Conservation (phyloP, 1,284 basidiomycete species). For the Malassezia psittaci region DNA sequence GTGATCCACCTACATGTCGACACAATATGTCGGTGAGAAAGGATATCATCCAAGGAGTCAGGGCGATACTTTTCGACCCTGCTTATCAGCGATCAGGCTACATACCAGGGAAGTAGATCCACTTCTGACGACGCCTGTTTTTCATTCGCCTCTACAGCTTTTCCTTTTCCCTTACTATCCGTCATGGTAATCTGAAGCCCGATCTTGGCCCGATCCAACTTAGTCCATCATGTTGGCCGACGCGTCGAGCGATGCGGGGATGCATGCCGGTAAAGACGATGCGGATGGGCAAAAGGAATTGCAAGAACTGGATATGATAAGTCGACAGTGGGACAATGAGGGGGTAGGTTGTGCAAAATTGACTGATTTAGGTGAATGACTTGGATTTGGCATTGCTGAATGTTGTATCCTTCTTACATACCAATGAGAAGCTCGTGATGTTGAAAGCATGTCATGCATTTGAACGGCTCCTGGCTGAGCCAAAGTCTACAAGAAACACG, state of each 20-base stretch:
- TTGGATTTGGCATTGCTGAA: not conserved
- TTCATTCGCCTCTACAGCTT: not conserved
- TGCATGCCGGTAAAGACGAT: slow-evolving; percentile 3
- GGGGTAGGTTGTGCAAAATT: not conserved
- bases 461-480: not conserved
- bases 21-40: slow-evolving; percentile 45
- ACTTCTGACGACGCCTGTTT: not conserved
- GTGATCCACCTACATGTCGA: slow-evolving; percentile 25
- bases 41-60: slow-evolving; percentile 37
- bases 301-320: not conserved
- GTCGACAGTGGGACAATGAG: not conserved
- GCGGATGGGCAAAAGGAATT: not conserved
- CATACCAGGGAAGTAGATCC: slow-evolving; percentile 18
- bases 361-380: slow-evolving; percentile 3
- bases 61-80: slow-evolving; percentile 48
- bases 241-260: slow-evolving; percentile 5
- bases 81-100: not conserved
- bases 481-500: not conserved
- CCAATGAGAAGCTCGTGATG: not conserved
- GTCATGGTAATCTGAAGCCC: slow-evolving; percentile 7
- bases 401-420: not conserved
- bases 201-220: slow-evolving; percentile 3
- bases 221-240: not conserved
- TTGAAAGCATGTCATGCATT: slow-evolving; percentile 3
- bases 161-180: slow-evolving; percentile 10